These are phyloP conservation scores for Iris pallida DNA, from an alignment of 116 monocot genomes.

Conservation along the genomic window DNA sequence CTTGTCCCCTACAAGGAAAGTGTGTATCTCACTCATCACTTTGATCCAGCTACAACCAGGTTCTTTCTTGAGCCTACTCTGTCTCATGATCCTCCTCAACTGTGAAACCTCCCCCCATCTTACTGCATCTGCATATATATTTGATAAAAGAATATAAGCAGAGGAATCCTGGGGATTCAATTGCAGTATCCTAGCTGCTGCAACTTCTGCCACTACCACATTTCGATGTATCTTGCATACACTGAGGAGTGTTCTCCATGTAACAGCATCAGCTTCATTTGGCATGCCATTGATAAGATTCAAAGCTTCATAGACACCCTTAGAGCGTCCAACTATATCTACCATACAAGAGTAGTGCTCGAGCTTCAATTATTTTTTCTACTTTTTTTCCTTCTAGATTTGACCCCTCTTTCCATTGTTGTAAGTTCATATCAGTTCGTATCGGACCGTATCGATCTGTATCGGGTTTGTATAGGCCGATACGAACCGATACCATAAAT, in stretches of 20 bases:
- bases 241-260: constrained; percentile 80
- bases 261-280: constrained; percentile 62
- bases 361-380: too few relatives aligned
- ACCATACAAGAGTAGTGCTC: constrained; percentile 95
- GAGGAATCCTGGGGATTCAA: constrained; percentile 82
- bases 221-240: constrained; percentile 50
- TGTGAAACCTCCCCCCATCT: constrained; percentile 60
- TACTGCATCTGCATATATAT: constrained; percentile 72
- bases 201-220: constrained; percentile 60
- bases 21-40: constrained; percentile 51
- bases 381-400: too few relatives aligned
- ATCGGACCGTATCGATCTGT: too few relatives aligned
- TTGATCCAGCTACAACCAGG: constrained; percentile 98
- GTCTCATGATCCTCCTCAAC: constrained; percentile 60
- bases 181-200: constrained; percentile 36
- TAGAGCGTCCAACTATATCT: constrained; percentile 58
- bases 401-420: too few relatives aligned
- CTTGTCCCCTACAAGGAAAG: constrained; percentile 65
- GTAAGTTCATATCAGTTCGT: too few relatives aligned
- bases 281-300: constrained; percentile 59
- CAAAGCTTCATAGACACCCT: constrained; percentile 46
- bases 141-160: constrained; percentile 58
- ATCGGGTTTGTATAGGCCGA: too few relatives aligned
- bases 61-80: constrained; percentile 67
- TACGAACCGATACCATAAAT: too few relatives aligned